A percentile compares a stretch with the other conserved stretches of the same genome.
Evolutionary conservation across 257 asterid genomes (phyloP).

Genomic region (Solanum corneliomulleri): DNA sequence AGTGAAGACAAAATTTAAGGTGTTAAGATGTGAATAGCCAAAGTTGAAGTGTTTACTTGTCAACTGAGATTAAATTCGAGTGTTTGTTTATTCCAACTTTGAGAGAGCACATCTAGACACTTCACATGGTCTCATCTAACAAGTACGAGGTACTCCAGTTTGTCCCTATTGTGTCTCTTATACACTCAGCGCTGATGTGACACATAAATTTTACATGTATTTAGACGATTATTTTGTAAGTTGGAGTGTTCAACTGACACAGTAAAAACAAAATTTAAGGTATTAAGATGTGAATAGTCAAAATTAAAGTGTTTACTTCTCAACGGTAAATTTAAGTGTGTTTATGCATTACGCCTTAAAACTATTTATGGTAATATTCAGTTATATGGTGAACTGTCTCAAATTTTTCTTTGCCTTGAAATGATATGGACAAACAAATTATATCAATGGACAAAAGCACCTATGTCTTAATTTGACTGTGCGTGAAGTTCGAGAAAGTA

Average conservation of each 20-base stretch:
- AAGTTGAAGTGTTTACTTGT: not conserved
- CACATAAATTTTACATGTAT: not conserved
- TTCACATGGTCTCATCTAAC: no score
- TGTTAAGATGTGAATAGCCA: not conserved
- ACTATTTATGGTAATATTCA: not conserved
- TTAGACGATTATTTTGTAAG: not conserved
- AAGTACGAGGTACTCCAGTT: no score
- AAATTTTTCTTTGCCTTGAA: not conserved
- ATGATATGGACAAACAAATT: not conserved
- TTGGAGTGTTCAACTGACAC: not conserved
- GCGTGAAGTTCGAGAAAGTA: not conserved
- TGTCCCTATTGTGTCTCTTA: not conserved
- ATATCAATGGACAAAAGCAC: no score
- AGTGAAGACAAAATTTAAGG: not conserved
- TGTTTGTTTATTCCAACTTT: no score
- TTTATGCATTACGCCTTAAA: not conserved
- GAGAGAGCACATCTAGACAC: no score
- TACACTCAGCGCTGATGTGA: not conserved
- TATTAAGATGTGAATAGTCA: not conserved
- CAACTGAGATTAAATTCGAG: no score
- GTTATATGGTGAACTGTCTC: not conserved
- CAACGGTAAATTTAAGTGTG: accelerated
- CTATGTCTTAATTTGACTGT: not conserved
- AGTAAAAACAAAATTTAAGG: not conserved
- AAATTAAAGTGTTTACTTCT: not conserved